These are phyloP conservation scores for Effrenium voratum DNA, from an alignment of 73 alveolate genomes.

Conservation along the genomic window DNA sequence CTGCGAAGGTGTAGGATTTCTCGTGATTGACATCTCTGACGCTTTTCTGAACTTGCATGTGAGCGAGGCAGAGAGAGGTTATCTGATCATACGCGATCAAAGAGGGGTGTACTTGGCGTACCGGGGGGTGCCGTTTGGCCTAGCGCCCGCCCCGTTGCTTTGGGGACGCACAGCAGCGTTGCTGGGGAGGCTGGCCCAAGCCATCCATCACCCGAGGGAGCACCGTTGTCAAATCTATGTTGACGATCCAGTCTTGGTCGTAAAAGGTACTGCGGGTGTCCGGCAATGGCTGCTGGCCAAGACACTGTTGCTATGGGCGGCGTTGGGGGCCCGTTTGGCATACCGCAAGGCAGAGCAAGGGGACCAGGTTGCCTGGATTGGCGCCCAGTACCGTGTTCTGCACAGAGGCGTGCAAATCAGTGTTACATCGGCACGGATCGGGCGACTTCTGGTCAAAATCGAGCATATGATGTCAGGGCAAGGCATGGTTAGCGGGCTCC, in stretches of 20 bases:
- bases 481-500: background rate
- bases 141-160: constrained; percentile 9
- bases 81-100: background rate
- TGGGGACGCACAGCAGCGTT: constrained; percentile 4
- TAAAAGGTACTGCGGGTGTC: background rate
- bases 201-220: background rate
- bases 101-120: background rate
- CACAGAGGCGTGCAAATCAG: background rate
- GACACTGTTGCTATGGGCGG: background rate
- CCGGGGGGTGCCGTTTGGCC: constrained; percentile 48
- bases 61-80: background rate
- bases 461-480: background rate
- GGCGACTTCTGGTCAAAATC: background rate
- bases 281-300: background rate
- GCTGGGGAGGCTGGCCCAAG: background rate
- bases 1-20: background rate
- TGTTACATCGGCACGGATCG: background rate
- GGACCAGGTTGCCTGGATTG: background rate
- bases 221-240: background rate
- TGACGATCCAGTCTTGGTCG: background rate
- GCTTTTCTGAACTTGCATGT: background rate
- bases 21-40: background rate
- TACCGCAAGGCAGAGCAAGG: background rate
- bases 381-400: background rate
- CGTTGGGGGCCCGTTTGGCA: constrained; percentile 2